Percentiles rank a stretch among this genome's conserved stretches.
Conservation (phyloP, 371 early-diverging fungal genomes). For the Syncephalastrum monosporum region DNA sequence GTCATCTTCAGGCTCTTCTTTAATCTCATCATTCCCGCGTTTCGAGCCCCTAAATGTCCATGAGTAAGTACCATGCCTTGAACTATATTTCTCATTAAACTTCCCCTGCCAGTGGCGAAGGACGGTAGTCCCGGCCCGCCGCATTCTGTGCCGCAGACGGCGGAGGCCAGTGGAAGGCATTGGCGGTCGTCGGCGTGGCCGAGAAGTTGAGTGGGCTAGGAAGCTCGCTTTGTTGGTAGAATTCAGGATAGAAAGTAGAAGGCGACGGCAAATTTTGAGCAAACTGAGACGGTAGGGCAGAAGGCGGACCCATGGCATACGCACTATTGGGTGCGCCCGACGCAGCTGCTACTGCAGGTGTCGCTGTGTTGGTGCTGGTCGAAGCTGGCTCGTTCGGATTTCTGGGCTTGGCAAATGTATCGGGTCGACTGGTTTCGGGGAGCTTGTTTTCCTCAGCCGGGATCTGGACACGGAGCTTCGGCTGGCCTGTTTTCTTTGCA, state of each 20-base stretch:
- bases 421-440: not conserved
- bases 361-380: conserved; percentile 8
- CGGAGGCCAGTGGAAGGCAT: conserved; percentile 66
- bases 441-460: conserved; percentile 26
- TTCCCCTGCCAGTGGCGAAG: conserved; percentile 15
- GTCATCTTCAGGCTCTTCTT: too few species aligned
- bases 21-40: too few species aligned
- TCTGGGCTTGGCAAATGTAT: conserved; percentile 9
- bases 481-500: conserved; percentile 30
- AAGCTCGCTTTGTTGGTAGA: conserved; percentile 66
- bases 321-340: conserved; percentile 6
- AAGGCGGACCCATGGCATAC: conserved; percentile 30
- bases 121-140: conserved; percentile 17
- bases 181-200: conserved; percentile 55
- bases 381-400: conserved; percentile 8
- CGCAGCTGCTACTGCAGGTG: conserved; percentile 10
- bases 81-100: conserved; percentile 1
- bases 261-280: conserved; percentile 79
- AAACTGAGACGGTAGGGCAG: conserved; percentile 70
- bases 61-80: too few species aligned
- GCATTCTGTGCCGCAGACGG: conserved; percentile 9
- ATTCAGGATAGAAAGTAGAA: conserved; percentile 74
- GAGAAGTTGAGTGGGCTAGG: conserved; percentile 67
- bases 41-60: not conserved
- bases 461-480: conserved; percentile 54